phyloP scores from a whole-genome alignment of 768 basidiomycete genomes.

The Hygrocybe punicea region DNA sequence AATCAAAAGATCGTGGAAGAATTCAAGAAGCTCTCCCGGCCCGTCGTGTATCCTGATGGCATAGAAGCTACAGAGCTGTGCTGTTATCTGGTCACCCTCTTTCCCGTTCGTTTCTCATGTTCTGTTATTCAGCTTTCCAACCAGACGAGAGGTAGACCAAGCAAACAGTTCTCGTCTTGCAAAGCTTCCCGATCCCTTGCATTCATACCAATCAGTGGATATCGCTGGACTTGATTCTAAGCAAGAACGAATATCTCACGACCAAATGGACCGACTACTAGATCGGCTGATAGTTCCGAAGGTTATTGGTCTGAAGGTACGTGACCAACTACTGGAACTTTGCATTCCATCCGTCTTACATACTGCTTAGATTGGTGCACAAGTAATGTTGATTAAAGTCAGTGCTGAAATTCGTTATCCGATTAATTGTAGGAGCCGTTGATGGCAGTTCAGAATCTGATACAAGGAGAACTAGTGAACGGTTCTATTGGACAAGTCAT shows the following conservation, averaged over 20 bases:
- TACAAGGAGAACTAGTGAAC: slow-evolving; percentile 67
- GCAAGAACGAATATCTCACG: slow-evolving; percentile 32
- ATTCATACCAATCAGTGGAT: slow-evolving; percentile 46
- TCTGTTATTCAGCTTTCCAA: slow-evolving; percentile 54
- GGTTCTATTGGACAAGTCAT: slow-evolving; percentile 61
- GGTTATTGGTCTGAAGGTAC: slow-evolving; percentile 47
- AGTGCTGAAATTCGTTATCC: background rate
- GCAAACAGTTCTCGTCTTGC: slow-evolving; percentile 57
- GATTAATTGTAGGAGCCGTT: background rate
- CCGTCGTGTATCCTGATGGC: slow-evolving; percentile 61
- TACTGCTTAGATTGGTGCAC: slow-evolving; percentile 59
- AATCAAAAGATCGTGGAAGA: slow-evolving; percentile 39
- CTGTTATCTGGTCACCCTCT: slow-evolving; percentile 15
- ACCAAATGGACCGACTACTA: slow-evolving; percentile 45
- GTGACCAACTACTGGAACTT: background rate
- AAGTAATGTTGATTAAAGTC: slow-evolving; percentile 82
- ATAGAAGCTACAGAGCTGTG: slow-evolving; percentile 83
- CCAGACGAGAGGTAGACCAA: slow-evolving; percentile 64
- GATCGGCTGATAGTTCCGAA: slow-evolving; percentile 61
- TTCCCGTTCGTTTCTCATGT: background rate
- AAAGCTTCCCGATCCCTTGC: slow-evolving; percentile 37
- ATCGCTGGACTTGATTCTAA: slow-evolving; percentile 44
- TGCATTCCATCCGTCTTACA: background rate
- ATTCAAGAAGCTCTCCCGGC: slow-evolving; percentile 57
- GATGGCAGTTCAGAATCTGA: slow-evolving; percentile 49